Evolutionary conservation across 1,284 basidiomycete genomes (phyloP).

Genomic region (Ustilago curta): DNA sequence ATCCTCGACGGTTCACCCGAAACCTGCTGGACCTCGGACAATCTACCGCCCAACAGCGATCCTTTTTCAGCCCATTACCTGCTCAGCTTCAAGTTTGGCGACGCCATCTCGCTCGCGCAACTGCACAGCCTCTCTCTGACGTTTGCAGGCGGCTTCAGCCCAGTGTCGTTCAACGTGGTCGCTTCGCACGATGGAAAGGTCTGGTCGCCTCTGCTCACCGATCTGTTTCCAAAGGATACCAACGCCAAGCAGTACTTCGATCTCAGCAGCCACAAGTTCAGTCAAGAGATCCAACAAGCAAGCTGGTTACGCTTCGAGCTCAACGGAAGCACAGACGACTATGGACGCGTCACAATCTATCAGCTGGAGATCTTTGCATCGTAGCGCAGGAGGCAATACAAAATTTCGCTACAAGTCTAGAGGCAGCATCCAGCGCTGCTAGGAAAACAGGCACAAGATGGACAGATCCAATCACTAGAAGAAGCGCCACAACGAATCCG

Average conservation of each 20-base stretch:
- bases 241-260: conserved; percentile 47
- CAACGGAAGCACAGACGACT: conserved; percentile 49
- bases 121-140: conserved; percentile 40
- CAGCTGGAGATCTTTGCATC: conserved; percentile 30
- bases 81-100: conserved; percentile 33
- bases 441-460: neutral
- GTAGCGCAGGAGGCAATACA: neutral
- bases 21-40: conserved; percentile 53
- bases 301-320: conserved; percentile 34
- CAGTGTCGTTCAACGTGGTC: conserved; percentile 20
- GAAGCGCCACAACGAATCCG: conserved; percentile 50
- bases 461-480: conserved; percentile 14
- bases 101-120: neutral
- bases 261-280: neutral
- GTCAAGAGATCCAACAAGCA: neutral
- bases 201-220: conserved; percentile 3
- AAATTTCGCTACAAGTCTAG: too few relatives aligned
- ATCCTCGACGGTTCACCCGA: conserved; percentile 44
- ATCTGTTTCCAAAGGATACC: conserved; percentile 30
- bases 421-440: too few relatives aligned
- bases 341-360: conserved; percentile 44
- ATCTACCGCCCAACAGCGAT: conserved; percentile 35
- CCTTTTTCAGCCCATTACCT: conserved; percentile 11
- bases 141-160: conserved; percentile 46
- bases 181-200: conserved; percentile 21